Conservation (phyloP, 768 basidiomycete genomes). For the Auriscalpium vulgare region DNA sequence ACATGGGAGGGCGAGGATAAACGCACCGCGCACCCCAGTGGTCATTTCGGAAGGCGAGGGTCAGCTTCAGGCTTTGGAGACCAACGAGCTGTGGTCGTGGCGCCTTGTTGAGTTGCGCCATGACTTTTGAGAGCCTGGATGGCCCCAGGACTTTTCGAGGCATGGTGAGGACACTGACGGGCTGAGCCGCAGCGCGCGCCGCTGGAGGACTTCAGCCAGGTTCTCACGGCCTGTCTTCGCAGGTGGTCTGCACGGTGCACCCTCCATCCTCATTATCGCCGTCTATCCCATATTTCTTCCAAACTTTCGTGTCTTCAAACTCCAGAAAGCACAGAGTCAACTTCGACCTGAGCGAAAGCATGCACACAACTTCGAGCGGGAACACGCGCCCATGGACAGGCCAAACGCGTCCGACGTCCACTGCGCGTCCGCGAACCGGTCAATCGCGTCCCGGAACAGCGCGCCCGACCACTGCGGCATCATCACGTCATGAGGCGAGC, state of each 20-base stretch:
- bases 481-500: conserved; percentile 48
- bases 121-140: conserved; percentile 46
- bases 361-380: neutral
- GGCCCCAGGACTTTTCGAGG: conserved; percentile 32
- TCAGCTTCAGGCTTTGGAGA: conserved; percentile 46
- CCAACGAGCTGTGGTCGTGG: conserved; percentile 43
- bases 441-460: conserved; percentile 49
- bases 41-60: conserved; percentile 54
- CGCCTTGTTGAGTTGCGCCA: conserved; percentile 39
- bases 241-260: too few relatives aligned
- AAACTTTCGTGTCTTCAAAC: too few relatives aligned
- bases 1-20: neutral
- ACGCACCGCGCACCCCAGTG: conserved; percentile 69
- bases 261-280: too few relatives aligned
- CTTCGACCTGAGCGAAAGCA: too few relatives aligned
- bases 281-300: too few relatives aligned
- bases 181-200: too few relatives aligned
- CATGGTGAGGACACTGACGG: conserved; percentile 15
- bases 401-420: conserved; percentile 38
- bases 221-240: too few relatives aligned
- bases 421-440: conserved; percentile 7
- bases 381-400: conserved; percentile 43
- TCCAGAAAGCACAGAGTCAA: too few relatives aligned
- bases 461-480: conserved; percentile 59
- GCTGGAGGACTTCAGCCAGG: too few relatives aligned